Evolutionary conservation across 108 stramenopile species (phyloP).

Genomic region (Pinguiococcus pyrenoidosus): DNA sequence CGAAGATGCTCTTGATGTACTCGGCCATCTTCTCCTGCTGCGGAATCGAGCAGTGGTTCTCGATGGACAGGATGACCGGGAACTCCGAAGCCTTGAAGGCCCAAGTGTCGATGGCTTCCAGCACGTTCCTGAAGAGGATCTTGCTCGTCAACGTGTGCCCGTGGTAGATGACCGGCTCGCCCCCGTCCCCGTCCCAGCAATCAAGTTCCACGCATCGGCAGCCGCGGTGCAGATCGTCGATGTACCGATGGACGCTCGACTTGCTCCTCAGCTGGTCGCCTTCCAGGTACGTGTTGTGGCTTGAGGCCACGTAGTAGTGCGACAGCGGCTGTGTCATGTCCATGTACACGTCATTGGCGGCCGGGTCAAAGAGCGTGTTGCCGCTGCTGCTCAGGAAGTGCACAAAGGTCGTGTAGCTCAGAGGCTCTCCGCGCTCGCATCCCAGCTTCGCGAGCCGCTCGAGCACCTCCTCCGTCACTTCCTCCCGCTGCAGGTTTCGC

Average conservation of each 20-base stretch:
- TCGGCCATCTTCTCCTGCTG: constrained; percentile 68
- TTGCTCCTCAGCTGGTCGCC: constrained; percentile 71
- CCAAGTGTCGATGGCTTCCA: constrained; percentile 51
- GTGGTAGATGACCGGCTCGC: constrained; percentile 69
- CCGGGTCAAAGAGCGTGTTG: not conserved
- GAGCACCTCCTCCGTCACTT: constrained; percentile 8
- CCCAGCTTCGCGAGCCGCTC: not conserved
- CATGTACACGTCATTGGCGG: constrained; percentile 1
- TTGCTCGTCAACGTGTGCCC: constrained; percentile 75
- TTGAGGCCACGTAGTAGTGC: constrained; percentile 77
- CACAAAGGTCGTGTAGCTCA: constrained; percentile 14
- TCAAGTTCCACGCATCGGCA: constrained; percentile 93
- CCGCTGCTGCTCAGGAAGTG: constrained; percentile 7
- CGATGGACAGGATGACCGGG: constrained; percentile 83
- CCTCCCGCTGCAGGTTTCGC: constrained; percentile 13
- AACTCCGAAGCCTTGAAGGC: constrained; percentile 38
- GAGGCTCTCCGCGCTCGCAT: not conserved
- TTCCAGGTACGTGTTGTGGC: constrained; percentile 90
- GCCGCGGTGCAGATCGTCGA: constrained; percentile 62
- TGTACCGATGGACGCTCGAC: constrained; percentile 43
- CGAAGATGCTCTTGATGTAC: constrained; percentile 30
- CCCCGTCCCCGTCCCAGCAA: constrained; percentile 73
- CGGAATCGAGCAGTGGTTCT: constrained; percentile 77
- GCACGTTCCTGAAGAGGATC: constrained; percentile 57
- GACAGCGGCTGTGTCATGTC: constrained; percentile 63